A percentile compares a stretch with the other conserved stretches of the same genome.
Evolutionary conservation across 2,329 filamentous ascomycete species (phyloP).

Genomic region (Coniochaeta prunicola): DNA sequence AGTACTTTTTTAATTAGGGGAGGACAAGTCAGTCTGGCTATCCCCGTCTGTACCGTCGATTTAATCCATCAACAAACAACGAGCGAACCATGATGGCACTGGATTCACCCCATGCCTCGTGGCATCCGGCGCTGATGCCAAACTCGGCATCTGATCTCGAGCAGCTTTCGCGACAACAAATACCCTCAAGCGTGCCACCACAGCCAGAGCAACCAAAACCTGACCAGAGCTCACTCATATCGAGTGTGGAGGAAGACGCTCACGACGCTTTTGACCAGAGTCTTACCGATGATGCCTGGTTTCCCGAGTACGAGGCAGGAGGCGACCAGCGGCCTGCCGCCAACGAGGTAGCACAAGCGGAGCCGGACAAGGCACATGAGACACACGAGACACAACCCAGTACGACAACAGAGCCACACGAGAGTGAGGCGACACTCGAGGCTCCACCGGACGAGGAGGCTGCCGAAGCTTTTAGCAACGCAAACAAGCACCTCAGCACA

Average conservation of each 20-base stretch:
- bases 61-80: not conserved
- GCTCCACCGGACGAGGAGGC: constrained; percentile 2
- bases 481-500: constrained; percentile 50
- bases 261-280: constrained; percentile 8
- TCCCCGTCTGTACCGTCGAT: not conserved
- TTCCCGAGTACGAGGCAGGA: constrained; percentile 21
- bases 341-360: constrained; percentile 1
- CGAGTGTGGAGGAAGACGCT: constrained; percentile 4
- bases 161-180: not conserved
- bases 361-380: not conserved
- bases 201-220: not conserved
- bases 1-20: not conserved
- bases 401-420: too few relatives aligned
- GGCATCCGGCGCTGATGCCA: constrained; percentile 47
- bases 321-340: constrained; percentile 14
- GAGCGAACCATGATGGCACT: constrained; percentile 27
- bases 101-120: constrained; percentile 34
- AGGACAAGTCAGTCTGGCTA: not conserved
- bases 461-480: constrained; percentile 15
- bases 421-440: not conserved
- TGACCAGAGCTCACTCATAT: not conserved
- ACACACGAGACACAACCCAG: not conserved
- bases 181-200: constrained; percentile 3
- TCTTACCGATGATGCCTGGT: constrained; percentile 18
- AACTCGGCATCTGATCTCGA: constrained; percentile 23